Evolutionary conservation across 768 basidiomycete species (phyloP), one percentile per base, ranked within the genome.

Genomic region (Mrakia gelida): DNA sequence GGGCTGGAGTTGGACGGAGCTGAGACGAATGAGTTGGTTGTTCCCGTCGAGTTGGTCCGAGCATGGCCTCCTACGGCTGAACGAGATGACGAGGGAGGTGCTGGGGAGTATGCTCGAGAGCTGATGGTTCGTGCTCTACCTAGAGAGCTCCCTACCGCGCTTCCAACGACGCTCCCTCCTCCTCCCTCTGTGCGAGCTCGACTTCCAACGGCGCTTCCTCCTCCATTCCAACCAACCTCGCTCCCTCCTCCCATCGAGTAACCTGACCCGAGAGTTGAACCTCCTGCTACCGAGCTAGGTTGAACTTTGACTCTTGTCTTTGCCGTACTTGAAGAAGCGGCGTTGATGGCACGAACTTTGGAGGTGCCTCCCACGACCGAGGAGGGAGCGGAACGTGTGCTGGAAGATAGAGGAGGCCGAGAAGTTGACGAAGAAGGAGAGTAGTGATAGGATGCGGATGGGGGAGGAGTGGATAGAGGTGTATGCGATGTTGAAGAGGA

Each of bases 211-310:
- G 23, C 21, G 65, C 65, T 67, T 34, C 67, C 41, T n/a, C 67
- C 67, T n/a, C 67, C 67, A n/a, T 70, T 43, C 67, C 67, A 70
- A n/a, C 67, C 26, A 18, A n/a, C 18, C 67, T 70, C 67, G 49
- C 49, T 52, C 18, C 67, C 38, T n/a, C 67, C 67, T n/a, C 21
- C 67, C 9, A 11, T 26, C 34, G 67, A 13, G 41, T 70, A 43
- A 26, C 28, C 28, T 18, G 32, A 30, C 21, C 65, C 65, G 49
- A 52, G 18, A 13, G 38, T 41, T 41, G 67, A 41, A 8, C 67
- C 41, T 70, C 67, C 67, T 7, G 67, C 38, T 34, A 70, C 6
- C 26, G 67, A 38, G 67, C 67, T 70, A n/a, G 67, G 67, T 16
- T 70, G 67, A 3, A 70, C 67, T 23, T 70, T 70, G 38, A 70